phyloP scores from a whole-genome alignment of 202 grass and related monocot genomes.

The Musa balbisiana region DNA sequence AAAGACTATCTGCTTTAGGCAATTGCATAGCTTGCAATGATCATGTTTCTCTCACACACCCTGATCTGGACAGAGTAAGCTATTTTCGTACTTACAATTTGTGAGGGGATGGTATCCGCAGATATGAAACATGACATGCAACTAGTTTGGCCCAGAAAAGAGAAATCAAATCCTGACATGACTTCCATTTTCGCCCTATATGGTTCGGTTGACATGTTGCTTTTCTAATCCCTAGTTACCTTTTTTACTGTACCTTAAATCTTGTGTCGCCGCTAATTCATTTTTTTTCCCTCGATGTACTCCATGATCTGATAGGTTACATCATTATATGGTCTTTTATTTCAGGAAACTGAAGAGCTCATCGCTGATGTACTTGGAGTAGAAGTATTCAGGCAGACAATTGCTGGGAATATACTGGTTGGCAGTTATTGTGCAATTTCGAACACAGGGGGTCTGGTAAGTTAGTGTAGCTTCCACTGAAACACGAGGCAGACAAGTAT shows the following conservation, averaged over 20 bases:
- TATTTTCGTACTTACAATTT: not conserved
- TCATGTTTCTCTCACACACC: constrained; percentile 29
- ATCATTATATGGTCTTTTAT: not conserved
- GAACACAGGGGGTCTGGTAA: constrained; percentile 84
- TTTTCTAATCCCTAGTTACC: too few relatives aligned
- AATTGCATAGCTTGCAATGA: constrained; percentile 30
- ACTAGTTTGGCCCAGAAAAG: too few relatives aligned
- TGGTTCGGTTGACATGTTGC: too few relatives aligned
- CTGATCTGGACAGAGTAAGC: constrained; percentile 23
- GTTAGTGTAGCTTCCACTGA: not conserved
- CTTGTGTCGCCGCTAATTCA: not conserved
- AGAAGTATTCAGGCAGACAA: constrained; percentile 27
- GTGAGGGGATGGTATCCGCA: not conserved
- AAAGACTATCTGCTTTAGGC: constrained; percentile 23
- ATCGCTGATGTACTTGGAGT: constrained; percentile 91
- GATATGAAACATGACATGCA: not conserved
- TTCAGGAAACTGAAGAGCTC: constrained; percentile 82
- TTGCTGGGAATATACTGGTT: constrained; percentile 29
- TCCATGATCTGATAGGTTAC: too few relatives aligned
- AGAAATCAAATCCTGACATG: not conserved
- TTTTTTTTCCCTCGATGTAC: not conserved
- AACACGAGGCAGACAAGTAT: too few relatives aligned
- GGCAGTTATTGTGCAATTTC: constrained; percentile 42
- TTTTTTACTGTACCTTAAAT: too few relatives aligned
- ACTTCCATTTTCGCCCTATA: not conserved